Percentiles rank a stretch among this genome's conserved stretches.
phyloP scores from a whole-genome alignment of 768 basidiomycete species.

The Phylloporus rhodoxanthus region DNA sequence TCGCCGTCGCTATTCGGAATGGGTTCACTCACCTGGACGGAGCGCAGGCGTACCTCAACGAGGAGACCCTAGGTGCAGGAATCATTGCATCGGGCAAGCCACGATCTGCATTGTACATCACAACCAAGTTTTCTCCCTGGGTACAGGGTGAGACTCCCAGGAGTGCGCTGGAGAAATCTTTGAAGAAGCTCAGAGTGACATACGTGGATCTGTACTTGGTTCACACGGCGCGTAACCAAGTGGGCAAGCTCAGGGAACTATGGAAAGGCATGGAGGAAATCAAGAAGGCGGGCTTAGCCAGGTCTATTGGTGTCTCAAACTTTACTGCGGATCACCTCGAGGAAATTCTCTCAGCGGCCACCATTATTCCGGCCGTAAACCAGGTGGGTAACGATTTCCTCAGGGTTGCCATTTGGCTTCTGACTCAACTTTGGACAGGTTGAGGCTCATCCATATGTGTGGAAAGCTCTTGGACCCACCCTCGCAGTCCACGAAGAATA shows the following conservation, averaged over 20 bases:
- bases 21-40: conserved; percentile 60
- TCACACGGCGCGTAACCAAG: conserved; percentile 39
- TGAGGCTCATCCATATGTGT: conserved; percentile 51
- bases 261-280: conserved; percentile 62
- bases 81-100: conserved; percentile 46
- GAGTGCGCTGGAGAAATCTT: conserved; percentile 44
- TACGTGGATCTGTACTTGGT: conserved; percentile 63
- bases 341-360: conserved; percentile 39
- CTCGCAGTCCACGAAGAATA: conserved; percentile 33
- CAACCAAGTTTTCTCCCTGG: conserved; percentile 45
- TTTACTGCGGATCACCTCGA: conserved; percentile 40
- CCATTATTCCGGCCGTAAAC: conserved; percentile 46
- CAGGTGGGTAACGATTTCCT: conserved; percentile 33
- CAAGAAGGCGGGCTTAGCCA: conserved; percentile 37
- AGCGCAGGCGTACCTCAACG: conserved; percentile 57
- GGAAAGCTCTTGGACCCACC: conserved; percentile 36
- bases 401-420: neutral
- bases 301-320: conserved; percentile 53
- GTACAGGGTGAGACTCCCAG: conserved; percentile 42
- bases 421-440: conserved; percentile 28
- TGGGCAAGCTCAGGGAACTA: conserved; percentile 41
- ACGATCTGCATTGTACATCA: conserved; percentile 54
- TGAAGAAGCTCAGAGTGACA: conserved; percentile 48
- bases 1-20: conserved; percentile 45
- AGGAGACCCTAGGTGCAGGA: conserved; percentile 46